Evolutionary conservation across 305 asterid genomes (phyloP), one percentile per base, ranked within the genome.

Genomic region (Salvia sclarea): DNA sequence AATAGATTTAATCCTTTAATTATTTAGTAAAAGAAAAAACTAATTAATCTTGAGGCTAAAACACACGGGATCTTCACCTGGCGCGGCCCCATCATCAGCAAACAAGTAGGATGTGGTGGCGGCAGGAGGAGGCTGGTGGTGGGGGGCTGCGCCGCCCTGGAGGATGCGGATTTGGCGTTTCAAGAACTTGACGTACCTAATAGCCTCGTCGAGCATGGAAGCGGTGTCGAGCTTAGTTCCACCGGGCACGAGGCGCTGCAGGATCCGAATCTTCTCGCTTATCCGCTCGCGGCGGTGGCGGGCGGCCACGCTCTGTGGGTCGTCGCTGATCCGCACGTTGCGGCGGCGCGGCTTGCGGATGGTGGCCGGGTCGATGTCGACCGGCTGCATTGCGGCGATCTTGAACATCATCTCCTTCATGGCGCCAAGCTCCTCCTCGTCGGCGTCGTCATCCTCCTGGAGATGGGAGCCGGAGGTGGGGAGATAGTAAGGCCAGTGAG

Each of bases 341-440:
- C 90, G 76, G 48, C 98, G 79, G 28, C 82, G 70, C 0, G 98
- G 98, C 65, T 78, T 82, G 3, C 86, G 78, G 49, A 91, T 67
- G 1, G 94, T 83, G 50, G 94, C 81, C 0, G 96, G 96, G 61
- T 91, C 98, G 64, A 91, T 82, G 67, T 89, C 98, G 1, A 91
- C 90, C 0, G 98, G 96, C 50, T 91, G 96, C 98, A 91, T 91
- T 66, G 96, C 77, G 0, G 98, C 98, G 45, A 91, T 87, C 73
- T 84, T 91, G 90, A 89, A 91, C 96, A 89, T 87, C 95, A 89
- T 87, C 68, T 91, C 98, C 20, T 89, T 92, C 91, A 87, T 83
- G 44, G 95, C 86, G 6, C 96, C 98, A 0, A 92, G 64, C 37
- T 89, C 91, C 16, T 91, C 98, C 16, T 86, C 90, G 0, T 41